phyloP scores from a whole-genome alignment of 1,284 basidiomycete species.

The Schizophyllum commune region DNA sequence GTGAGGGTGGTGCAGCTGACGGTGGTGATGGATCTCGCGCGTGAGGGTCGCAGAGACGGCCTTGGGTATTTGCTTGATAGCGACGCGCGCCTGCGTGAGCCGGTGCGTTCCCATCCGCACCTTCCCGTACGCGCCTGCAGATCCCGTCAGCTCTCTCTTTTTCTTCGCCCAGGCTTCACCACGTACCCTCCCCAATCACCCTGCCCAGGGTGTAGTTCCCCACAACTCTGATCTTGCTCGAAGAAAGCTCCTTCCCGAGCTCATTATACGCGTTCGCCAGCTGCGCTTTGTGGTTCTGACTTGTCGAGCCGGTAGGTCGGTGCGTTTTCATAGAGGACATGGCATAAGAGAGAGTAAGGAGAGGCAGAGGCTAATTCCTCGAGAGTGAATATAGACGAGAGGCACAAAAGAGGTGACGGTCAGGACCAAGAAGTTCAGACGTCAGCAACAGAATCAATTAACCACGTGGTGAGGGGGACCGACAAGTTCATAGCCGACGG shows the following conservation, averaged over 20 bases:
- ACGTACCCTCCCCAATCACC: slow-evolving; percentile 91
- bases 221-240: slow-evolving; percentile 82
- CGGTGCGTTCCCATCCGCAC: slow-evolving; percentile 91
- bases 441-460: no score
- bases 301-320: slow-evolving; percentile 56
- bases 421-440: no score
- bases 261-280: slow-evolving; percentile 95
- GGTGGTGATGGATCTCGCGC: slow-evolving; percentile 97
- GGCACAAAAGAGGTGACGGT: neutral
- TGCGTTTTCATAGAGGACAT: slow-evolving; percentile 24
- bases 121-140: slow-evolving; percentile 82
- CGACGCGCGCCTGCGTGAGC: slow-evolving; percentile 82
- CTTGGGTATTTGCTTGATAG: slow-evolving; percentile 98
- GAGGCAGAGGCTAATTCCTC: neutral
- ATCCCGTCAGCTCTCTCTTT: neutral
- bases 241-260: slow-evolving; percentile 90
- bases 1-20: slow-evolving; percentile 91
- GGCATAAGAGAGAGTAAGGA: neutral
- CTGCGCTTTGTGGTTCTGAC: slow-evolving; percentile 76
- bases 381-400: neutral
- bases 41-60: slow-evolving; percentile 84
- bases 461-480: no score
- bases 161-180: neutral
- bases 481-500: no score
- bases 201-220: slow-evolving; percentile 95